Evolutionary conservation across 192 early-diverging fungal species (phyloP).

Genomic region (Coemansia sp.): DNA sequence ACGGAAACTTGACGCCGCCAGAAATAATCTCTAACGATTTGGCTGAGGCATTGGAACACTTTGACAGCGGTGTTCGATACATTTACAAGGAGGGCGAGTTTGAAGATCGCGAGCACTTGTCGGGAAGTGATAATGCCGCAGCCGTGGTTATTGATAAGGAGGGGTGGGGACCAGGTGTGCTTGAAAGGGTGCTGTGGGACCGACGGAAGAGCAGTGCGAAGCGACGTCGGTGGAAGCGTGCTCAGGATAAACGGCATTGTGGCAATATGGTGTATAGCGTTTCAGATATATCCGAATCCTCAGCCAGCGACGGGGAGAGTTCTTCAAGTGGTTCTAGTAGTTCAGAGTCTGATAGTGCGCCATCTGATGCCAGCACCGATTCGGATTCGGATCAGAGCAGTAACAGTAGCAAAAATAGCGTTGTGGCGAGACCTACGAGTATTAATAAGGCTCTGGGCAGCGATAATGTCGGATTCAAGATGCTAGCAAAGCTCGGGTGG

Average conservation of each 20-base stretch:
- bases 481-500: constrained; percentile 51
- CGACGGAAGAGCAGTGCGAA: constrained; percentile 23
- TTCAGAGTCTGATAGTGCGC: neutral
- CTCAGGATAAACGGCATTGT: constrained; percentile 6
- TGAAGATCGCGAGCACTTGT: neutral
- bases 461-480: constrained; percentile 47
- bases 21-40: constrained; percentile 13
- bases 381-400: constrained; percentile 13
- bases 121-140: neutral
- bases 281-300: constrained; percentile 9
- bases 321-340: neutral
- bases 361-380: neutral
- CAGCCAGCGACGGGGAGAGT: neutral
- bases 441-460: constrained; percentile 45
- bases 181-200: constrained; percentile 41
- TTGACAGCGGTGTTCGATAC: constrained; percentile 32
- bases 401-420: neutral
- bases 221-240: constrained; percentile 22
- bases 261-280: neutral
- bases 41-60: constrained; percentile 21
- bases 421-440: neutral
- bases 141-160: constrained; percentile 25
- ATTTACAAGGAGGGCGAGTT: constrained; percentile 44
- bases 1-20: neutral
- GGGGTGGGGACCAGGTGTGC: constrained; percentile 34